Base-by-base conservation (phyloP, 106 monocot species). In the Vanilla planifolia region DNA sequence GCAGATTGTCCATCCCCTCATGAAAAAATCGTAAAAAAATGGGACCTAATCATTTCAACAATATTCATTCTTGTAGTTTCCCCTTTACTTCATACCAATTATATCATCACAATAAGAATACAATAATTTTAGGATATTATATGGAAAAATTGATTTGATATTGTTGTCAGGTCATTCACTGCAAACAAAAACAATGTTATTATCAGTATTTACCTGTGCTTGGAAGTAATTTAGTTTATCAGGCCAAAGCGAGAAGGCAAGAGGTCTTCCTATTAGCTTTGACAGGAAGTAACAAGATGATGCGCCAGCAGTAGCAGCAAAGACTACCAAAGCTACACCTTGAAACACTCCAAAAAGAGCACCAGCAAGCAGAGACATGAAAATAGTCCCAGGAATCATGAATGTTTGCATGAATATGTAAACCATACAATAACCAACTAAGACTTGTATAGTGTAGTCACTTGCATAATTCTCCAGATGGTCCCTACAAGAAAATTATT, bases 351-450 rank as follows among this genome's bases (percentile, higher is more conserved):
- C 96, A 60, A 91, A 91, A 48, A 98, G 92, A 3, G 96, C 64
- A 13, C 96, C 96, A 42, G 96, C 96, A 48, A 98, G 91, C 11
- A 98, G 72, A 41, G 96, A 98, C 96, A 98, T 92, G 69, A 98
- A 98, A 30, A 98, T 88, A 9, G 96, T 98, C 62, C 96, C 96
- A 25, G 96, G 96, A 70, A 98, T 98, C 96, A 98, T 92, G 72
- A 98, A 98, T 5, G 96, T 98, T 77, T 98, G 96, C 96, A 98
- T 98, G 51, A 88, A 98, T 19, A 98, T 85, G 75, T 98, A 98
- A 23, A 98, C 88, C 30, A 73, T 55, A 53, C 80, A 88, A 46
- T 98, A 98, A 14, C 91, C 84, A 64, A 88, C 79, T 62, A 91
- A 64, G 11, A 98, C 96, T 75, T 98, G 96, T 32, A 91, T 46